Evolutionary conservation across 768 basidiomycete genomes (phyloP).

Genomic region (Lepiota subincarnata): DNA sequence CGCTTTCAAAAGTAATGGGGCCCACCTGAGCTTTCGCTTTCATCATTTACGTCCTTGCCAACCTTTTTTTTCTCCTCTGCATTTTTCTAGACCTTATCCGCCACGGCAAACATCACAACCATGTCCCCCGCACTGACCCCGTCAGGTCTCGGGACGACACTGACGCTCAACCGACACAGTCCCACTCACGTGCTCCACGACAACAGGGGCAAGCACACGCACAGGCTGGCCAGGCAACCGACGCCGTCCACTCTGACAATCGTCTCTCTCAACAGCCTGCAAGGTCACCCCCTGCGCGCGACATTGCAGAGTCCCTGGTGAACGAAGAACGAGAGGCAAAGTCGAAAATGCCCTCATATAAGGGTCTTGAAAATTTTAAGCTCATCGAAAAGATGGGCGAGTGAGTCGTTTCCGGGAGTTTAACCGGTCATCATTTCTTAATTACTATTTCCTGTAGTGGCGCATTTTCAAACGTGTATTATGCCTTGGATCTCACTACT

Average conservation of each 20-base stretch:
- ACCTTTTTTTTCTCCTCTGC: slow-evolving; percentile 17
- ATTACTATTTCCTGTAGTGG: slow-evolving; percentile 46
- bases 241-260: slow-evolving; percentile 22
- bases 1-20: slow-evolving; percentile 78
- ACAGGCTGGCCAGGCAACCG: slow-evolving; percentile 19
- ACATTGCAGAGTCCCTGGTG: slow-evolving; percentile 64
- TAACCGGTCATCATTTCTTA: slow-evolving; percentile 15
- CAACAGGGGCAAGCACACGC: slow-evolving; percentile 28
- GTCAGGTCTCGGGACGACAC: slow-evolving; percentile 15
- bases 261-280: slow-evolving; percentile 22
- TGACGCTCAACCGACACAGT: slow-evolving; percentile 15
- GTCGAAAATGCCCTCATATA: slow-evolving; percentile 78
- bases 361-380: slow-evolving; percentile 76
- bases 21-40: slow-evolving; percentile 13
- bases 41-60: slow-evolving; percentile 1
- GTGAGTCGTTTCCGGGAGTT: slow-evolving; percentile 45
- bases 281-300: slow-evolving; percentile 26
- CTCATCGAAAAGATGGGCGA: slow-evolving; percentile 90
- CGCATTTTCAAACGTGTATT: slow-evolving; percentile 99
- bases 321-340: slow-evolving; percentile 72
- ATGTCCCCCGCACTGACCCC: slow-evolving; percentile 20
- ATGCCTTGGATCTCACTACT: slow-evolving; percentile 72
- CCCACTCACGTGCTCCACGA: slow-evolving; percentile 23
- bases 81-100: slow-evolving; percentile 64
- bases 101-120: slow-evolving; percentile 69